These are phyloP conservation scores for Ogataea philodendri DNA, from an alignment of 805 yeast species.

Conservation along the genomic window DNA sequence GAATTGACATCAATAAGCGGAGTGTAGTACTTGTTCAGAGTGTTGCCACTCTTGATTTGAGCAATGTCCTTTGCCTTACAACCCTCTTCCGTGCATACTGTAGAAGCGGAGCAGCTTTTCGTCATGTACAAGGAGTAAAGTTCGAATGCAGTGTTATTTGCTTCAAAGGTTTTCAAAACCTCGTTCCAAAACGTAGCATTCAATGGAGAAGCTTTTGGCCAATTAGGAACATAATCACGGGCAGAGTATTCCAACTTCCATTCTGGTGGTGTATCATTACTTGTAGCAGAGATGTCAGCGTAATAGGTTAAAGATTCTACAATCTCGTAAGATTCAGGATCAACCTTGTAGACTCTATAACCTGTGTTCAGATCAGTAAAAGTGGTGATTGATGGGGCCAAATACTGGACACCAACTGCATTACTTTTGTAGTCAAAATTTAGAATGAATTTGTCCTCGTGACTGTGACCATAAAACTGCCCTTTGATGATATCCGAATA, in stretches of 20 bases:
- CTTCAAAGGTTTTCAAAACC: constrained; percentile 1
- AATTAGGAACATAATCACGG: constrained; percentile 2
- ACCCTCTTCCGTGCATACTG: constrained; percentile 2
- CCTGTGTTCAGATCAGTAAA: constrained; percentile 5
- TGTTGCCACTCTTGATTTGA: constrained; percentile 4
- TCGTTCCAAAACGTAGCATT: constrained; percentile 3
- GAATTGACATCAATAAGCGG: constrained; percentile 1
- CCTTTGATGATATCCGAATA: constrained; percentile 6
- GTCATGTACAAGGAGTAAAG: constrained; percentile 4
- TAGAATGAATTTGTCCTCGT: constrained; percentile 3
- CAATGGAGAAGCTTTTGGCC: constrained; percentile 1
- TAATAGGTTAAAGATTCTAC: constrained; percentile 3
- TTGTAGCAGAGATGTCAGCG: constrained; percentile 2
- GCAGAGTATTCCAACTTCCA: constrained; percentile 5
- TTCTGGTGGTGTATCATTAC: not conserved
- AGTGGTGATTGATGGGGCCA: constrained; percentile 4
- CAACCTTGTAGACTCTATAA: constrained; percentile 5
- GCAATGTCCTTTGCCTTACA: constrained; percentile 4
- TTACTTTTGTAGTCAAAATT: constrained; percentile 2
- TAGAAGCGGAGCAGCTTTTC: constrained; percentile 1
- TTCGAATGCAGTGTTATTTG: constrained; percentile 3
- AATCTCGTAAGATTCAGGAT: constrained; percentile 1
- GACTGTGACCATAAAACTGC: constrained; percentile 4
- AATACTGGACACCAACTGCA: constrained; percentile 1
- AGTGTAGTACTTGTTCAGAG: constrained; percentile 3